Evolutionary conservation across 2,329 filamentous ascomycete species (phyloP).

Genomic region (Ophidiomyces ophidiicola): DNA sequence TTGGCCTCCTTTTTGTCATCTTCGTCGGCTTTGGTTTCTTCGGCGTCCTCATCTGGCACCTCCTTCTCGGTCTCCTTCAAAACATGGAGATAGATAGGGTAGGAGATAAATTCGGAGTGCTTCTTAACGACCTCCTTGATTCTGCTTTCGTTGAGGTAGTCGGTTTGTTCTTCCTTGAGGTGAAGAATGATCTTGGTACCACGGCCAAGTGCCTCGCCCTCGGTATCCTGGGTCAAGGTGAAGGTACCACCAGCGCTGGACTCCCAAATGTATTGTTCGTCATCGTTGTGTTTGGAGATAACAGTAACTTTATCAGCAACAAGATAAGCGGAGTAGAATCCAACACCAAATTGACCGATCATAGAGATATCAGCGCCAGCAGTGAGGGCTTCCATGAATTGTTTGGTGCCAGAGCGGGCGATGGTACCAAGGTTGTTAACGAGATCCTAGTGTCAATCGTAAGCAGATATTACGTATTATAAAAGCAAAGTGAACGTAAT

Average conservation of each 20-base stretch:
- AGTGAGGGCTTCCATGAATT: conserved; percentile 99
- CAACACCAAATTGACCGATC: conserved; percentile 99
- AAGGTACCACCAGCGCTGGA: conserved; percentile 95
- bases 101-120: conserved; percentile 99
- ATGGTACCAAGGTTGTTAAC: conserved; percentile 99
- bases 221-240: conserved; percentile 79
- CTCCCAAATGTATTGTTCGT: conserved; percentile 99
- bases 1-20: conserved; percentile 88
- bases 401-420: conserved; percentile 97
- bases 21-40: conserved; percentile 47
- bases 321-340: conserved; percentile 99
- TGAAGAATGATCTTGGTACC: conserved; percentile 97
- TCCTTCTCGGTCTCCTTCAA: conserved; percentile 98
- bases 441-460: conserved; percentile 55
- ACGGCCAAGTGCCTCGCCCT: conserved; percentile 80
- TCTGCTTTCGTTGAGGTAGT: conserved; percentile 97
- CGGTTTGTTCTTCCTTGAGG: conserved; percentile 97
- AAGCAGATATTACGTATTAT: not conserved
- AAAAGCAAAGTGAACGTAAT: not conserved
- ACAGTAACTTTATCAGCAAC: conserved; percentile 94
- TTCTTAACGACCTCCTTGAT: conserved; percentile 99
- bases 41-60: conserved; percentile 89
- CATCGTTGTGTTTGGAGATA: conserved; percentile 98
- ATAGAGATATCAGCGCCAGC: conserved; percentile 99
- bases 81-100: conserved; percentile 99